Conservation (phyloP, 1,284 basidiomycete genomes). For the Leccinum solheimii region DNA sequence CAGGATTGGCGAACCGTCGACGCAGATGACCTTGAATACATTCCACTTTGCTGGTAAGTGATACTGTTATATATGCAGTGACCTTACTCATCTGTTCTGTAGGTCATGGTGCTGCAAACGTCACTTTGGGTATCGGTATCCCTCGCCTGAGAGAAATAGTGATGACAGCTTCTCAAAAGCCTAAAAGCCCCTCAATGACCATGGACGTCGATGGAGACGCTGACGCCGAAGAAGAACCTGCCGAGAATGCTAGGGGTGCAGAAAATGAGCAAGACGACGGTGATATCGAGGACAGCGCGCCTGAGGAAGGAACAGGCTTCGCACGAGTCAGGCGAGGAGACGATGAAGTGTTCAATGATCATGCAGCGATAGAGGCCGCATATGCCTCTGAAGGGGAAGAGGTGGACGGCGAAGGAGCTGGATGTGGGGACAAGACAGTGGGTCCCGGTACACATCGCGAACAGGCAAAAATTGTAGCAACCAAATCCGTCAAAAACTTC, state of each 20-base stretch:
- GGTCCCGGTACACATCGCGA: constrained; percentile 41
- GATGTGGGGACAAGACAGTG: constrained; percentile 32
- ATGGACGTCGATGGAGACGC: constrained; percentile 67
- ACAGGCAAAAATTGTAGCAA: constrained; percentile 47
- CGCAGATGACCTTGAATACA: constrained; percentile 99
- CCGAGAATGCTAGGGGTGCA: constrained; percentile 41
- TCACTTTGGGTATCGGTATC: constrained; percentile 99
- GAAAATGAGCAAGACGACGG: constrained; percentile 76
- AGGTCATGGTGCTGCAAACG: constrained; percentile 99
- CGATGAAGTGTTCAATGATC: constrained; percentile 48
- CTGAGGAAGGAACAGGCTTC: constrained; percentile 69
- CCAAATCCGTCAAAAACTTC: constrained; percentile 54
- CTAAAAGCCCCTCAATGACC: constrained; percentile 96
- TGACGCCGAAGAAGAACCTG: constrained; percentile 37
- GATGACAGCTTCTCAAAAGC: constrained; percentile 97
- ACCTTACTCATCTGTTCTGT: constrained; percentile 13
- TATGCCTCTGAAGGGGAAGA: constrained; percentile 52
- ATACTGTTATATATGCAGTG: background rate
- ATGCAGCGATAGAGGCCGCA: constrained; percentile 70
- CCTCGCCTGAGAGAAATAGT: constrained; percentile 98
- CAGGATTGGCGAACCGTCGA: constrained; percentile 97
- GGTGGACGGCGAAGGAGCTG: constrained; percentile 35
- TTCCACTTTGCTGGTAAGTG: constrained; percentile 94
- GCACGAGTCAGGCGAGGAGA: constrained; percentile 71
- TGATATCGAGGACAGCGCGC: constrained; percentile 74